Evolutionary conservation across 345 rosid genomes (phyloP).

Genomic region (Dovyalis caffra): DNA sequence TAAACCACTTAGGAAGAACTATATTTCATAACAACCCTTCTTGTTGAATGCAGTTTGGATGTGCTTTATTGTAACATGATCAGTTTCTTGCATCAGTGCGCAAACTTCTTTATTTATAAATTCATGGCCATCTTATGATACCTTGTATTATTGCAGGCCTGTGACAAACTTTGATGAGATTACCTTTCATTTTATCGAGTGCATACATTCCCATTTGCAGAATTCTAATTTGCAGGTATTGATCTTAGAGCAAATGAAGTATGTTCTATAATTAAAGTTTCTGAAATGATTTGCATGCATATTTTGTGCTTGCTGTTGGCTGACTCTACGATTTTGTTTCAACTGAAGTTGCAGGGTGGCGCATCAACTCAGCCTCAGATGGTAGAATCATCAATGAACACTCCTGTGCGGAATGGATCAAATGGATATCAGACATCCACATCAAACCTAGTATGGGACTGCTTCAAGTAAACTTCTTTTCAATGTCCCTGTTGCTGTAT

Average conservation of each 20-base stretch:
- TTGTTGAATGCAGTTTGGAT: background rate
- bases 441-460: constrained; percentile 48
- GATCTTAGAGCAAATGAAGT: background rate
- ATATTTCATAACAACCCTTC: no score
- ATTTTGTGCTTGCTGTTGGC: background rate
- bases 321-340: constrained; percentile 3
- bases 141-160: constrained; percentile 51
- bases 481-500: background rate
- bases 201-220: constrained; percentile 62
- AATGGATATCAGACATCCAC: constrained; percentile 40
- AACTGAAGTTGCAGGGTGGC: constrained; percentile 39
- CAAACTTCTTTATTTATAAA: background rate
- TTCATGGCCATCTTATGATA: background rate
- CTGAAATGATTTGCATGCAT: background rate
- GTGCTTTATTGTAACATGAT: background rate
- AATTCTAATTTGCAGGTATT: constrained; percentile 63
- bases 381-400: constrained; percentile 36
- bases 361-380: constrained; percentile 35
- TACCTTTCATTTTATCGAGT: constrained; percentile 81
- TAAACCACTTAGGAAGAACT: no score
- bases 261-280: no score
- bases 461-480: background rate
- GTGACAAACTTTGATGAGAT: constrained; percentile 75
- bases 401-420: constrained; percentile 37
- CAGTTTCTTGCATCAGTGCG: background rate